Conservation (phyloP, 352 stramenopile genomes). For the Peronospora destructor region DNA sequence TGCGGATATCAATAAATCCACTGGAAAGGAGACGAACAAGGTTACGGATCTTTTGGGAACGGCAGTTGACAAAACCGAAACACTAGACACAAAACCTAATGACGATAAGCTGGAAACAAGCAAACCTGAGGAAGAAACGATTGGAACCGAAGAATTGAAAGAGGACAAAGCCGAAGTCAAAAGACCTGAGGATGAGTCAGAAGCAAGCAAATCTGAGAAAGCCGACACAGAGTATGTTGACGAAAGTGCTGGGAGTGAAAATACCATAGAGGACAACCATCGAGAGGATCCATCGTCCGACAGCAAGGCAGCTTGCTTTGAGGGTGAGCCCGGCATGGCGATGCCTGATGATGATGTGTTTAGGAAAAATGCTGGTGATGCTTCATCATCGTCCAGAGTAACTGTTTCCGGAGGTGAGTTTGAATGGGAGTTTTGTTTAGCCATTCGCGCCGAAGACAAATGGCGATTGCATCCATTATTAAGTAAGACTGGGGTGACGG, state of each 20-base stretch:
- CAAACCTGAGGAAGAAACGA: conserved; percentile 1
- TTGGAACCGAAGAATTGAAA: neutral
- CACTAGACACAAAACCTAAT: conserved; percentile 3
- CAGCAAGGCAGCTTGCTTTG: conserved; percentile 2
- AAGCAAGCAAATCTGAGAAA: conserved; percentile 1
- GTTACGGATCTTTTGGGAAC: neutral
- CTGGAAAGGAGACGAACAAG: conserved; percentile 3
- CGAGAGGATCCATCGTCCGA: conserved; percentile 6
- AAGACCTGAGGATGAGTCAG: neutral
- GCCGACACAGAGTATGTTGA: conserved; percentile 1
- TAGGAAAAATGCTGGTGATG: conserved; percentile 15
- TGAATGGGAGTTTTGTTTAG: conserved; percentile 49
- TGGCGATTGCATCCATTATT: conserved; percentile 60
- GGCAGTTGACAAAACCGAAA: neutral
- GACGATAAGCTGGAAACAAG: neutral
- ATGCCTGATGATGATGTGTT: conserved; percentile 11
- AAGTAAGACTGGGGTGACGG: conserved; percentile 29
- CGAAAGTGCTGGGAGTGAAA: conserved; percentile 5
- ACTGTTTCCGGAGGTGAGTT: conserved; percentile 19
- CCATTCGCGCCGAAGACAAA: conserved; percentile 24
- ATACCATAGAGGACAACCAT: conserved; percentile 5
- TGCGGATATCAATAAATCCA: neutral
- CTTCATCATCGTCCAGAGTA: conserved; percentile 8
- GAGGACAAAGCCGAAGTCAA: neutral
- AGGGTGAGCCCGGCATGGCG: conserved; percentile 12